Base-by-base conservation (phyloP, 1,284 basidiomycete species). In the Pseudozyma tsukubaensis region DNA sequence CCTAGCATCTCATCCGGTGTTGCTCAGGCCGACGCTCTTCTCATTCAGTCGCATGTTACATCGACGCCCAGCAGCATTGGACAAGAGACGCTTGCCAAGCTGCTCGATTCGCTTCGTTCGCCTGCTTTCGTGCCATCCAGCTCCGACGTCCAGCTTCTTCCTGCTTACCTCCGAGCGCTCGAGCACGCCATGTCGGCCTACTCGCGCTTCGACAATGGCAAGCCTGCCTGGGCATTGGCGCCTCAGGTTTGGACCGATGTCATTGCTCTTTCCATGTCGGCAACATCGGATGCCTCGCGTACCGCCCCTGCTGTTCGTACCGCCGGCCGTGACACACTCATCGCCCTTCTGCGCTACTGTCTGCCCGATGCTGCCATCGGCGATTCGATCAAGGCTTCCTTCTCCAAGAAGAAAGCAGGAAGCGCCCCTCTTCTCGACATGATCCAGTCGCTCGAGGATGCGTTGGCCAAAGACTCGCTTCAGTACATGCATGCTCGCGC, bases 161-260 rank as follows among this genome's bases (percentile, higher is more conserved):
- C 82, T 4, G 61, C 83, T 40, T 84, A 83, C 62, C 67, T 84
- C 3, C 65, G 75, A 29, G 80, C 81, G 3, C 63, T 84, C 19
- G 79, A 81, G 50, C 59, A 76, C 44, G 78, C 79, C 49, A 71
- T 84, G 65, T 77, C 80, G 16, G 75, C 83, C 21, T 80, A 74
- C 59, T 76, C 83, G 16, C 77, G 80, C n/a, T 71, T 75, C 35
- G 68, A 69, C 40, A 40, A 64, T 4, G 74, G 74, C 24, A 12
- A 52, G 34, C 62, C 70, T 9, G 77, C 78, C 9, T 82, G 80
- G 82, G 49, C 36, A 19, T 52, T 76, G 13, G 54, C 76, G 14
- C 78, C 81, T 1, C 47, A 62, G 29, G 54, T 80, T 29, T 83
- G 82, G 82, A 29, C 16, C 32, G 60, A 75, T 13, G 57, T 81